Conservation (phyloP, 768 basidiomycete genomes). For the Ramaria sp. region DNA sequence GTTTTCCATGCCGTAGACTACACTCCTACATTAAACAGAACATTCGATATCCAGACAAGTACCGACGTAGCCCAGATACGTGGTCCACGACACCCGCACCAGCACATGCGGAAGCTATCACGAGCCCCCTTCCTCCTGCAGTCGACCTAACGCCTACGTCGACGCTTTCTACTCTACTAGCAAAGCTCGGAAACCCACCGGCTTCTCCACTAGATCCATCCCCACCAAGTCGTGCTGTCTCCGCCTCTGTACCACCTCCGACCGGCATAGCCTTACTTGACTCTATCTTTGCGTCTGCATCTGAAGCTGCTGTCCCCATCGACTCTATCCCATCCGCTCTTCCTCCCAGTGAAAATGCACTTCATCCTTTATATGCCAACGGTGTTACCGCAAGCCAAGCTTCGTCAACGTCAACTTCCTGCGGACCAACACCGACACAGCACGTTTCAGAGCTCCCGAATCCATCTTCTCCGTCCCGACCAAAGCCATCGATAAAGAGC, state of each 20-base stretch:
- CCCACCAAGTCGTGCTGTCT: slow-evolving; percentile 18
- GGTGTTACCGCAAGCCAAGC: neutral
- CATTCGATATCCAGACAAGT: slow-evolving; percentile 61
- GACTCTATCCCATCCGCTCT: slow-evolving; percentile 21
- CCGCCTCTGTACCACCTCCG: slow-evolving; percentile 18
- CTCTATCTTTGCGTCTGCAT: slow-evolving; percentile 63
- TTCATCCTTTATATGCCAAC: neutral
- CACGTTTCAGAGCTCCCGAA: neutral
- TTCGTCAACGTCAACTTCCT: neutral
- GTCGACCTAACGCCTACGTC: slow-evolving; percentile 8
- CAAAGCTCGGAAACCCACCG: slow-evolving; percentile 22
- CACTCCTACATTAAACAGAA: slow-evolving; percentile 59
- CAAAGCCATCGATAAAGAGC: neutral
- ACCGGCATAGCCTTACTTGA: slow-evolving; percentile 55
- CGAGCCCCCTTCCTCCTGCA: neutral
- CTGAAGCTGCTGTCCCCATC: neutral
- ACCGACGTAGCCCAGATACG: slow-evolving; percentile 30
- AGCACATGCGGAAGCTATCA: slow-evolving; percentile 27
- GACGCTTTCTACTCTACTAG: slow-evolving; percentile 39
- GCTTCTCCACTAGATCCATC: slow-evolving; percentile 15
- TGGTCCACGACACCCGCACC: slow-evolving; percentile 55
- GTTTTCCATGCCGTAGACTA: slow-evolving; percentile 28
- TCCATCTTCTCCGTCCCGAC: neutral
- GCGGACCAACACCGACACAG: slow-evolving; percentile 5
- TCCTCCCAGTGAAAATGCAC: neutral